These are phyloP conservation scores for Prinsepia uniflora DNA, from an alignment of 306 rosid species.

Conservation along the genomic window DNA sequence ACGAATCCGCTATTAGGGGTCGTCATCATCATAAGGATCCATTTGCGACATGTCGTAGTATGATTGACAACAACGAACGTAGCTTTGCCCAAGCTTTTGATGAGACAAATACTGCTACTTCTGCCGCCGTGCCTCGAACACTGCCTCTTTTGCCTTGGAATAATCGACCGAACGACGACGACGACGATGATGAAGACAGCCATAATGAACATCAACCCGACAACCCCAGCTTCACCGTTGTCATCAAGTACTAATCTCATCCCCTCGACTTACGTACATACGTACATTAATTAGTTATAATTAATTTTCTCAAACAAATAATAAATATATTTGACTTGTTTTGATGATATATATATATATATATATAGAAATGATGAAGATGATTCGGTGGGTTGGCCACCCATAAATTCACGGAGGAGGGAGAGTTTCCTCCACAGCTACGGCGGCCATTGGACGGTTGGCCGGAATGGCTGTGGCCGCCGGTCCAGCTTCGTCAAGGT, in stretches of 20 bases:
- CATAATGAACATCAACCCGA: conserved; percentile 5
- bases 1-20: not conserved
- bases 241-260: conserved; percentile 20
- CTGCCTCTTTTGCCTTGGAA: conserved; percentile 61
- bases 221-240: not conserved
- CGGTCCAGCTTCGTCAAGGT: conserved; percentile 58
- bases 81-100: conserved; percentile 31
- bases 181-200: conserved; percentile 24
- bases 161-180: conserved; percentile 32
- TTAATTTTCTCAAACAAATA: not conserved
- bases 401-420: conserved; percentile 55
- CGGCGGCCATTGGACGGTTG: conserved; percentile 20
- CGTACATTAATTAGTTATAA: too few species aligned
- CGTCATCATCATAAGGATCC: not conserved
- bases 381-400: conserved; percentile 79
- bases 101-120: not conserved
- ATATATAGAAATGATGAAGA: conserved; percentile 37
- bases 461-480: conserved; percentile 9
- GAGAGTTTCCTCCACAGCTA: conserved; percentile 23
- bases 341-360: conserved; percentile 14
- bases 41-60: not conserved
- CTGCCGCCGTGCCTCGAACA: conserved; percentile 36
- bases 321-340: not conserved
- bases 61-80: conserved; percentile 31
- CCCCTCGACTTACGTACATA: not conserved